Conservation (phyloP, 2,329 filamentous ascomycete species). For the Apiospora koreana region DNA sequence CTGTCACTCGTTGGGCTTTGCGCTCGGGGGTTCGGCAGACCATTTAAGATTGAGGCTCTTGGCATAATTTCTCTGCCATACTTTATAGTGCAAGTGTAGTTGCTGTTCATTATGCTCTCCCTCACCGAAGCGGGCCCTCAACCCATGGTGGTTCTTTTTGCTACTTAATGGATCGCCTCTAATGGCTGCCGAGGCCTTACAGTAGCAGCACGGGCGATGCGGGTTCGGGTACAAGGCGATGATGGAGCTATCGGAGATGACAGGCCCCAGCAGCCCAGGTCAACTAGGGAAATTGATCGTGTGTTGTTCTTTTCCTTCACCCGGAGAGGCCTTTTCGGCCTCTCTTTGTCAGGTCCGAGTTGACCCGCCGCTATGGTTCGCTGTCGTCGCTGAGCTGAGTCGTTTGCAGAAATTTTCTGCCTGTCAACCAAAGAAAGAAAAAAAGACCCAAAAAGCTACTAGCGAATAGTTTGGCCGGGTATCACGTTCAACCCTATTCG, state of each 20-base stretch:
- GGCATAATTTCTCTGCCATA: background rate
- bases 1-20: background rate
- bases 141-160: no score
- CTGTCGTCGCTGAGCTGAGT: background rate
- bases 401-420: background rate
- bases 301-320: background rate
- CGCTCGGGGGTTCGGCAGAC: background rate
- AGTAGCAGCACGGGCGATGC: background rate
- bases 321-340: background rate
- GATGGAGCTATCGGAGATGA: conserved; percentile 4
- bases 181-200: background rate
- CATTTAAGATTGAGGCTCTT: background rate
- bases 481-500: background rate
- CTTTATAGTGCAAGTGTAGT: no score
- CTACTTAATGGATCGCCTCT: background rate
- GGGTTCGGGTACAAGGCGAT: background rate
- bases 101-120: conserved; percentile 1
- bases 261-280: background rate
- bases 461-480: background rate
- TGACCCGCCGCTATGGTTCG: background rate
- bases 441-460: background rate
- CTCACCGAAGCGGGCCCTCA: background rate
- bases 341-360: background rate
- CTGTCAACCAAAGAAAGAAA: no score
- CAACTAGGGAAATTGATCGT: conserved; percentile 10